Base-by-base conservation (phyloP, 164 flowering plant genomes). In the Sextonia rubra region DNA sequence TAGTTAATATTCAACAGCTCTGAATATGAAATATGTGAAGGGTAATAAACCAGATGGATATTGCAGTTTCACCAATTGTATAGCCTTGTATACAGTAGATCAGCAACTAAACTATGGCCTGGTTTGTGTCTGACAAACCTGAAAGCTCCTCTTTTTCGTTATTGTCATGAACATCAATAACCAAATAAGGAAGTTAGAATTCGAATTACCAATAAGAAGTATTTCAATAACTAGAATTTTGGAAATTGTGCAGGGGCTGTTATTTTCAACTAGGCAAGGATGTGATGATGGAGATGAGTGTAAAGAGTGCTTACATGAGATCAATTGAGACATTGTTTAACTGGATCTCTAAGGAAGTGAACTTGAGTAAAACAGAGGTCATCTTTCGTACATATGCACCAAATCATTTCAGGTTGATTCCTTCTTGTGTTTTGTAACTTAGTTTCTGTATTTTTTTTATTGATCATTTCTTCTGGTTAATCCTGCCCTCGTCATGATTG, bases 361-460 rank as follows among this genome's bases (percentile, higher is more conserved):
- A 95, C 74, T 62, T 76, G 18, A 89, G 61, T 80, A 91, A 83
- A 82, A 91, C 97, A 37, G 92, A 86, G 61, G 92, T 92, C 74
- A 83, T 89, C 77, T 94, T 90, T 71, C 97, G 97, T 4, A 84
- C 93, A 44, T 91, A 79, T 78, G 86, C 99, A 32, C 98, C 97
- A 3, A 94, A 88, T 17, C 99, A 94, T 85, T 94, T 91, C 96
- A 92, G 99, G 99, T 90, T 66, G 25, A 76, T 74, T 68, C 25
- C n/a, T 52, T 52, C 15, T 2, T 20, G 20, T 17, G n/a, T 52
- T 52, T 52, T 5, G 58, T 52, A 11, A 20, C 58, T 52, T 5
- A 52, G n/a, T 52, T 15, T 52, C 58, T 52, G n/a, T 52, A 15
- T 15, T 52, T 52, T 52, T 20, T 15, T 15, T 52, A 52, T 52